Evolutionary conservation across 768 basidiomycete species (phyloP), one percentile per base, ranked within the genome.

Genomic region (Phaeotremella skinneri): DNA sequence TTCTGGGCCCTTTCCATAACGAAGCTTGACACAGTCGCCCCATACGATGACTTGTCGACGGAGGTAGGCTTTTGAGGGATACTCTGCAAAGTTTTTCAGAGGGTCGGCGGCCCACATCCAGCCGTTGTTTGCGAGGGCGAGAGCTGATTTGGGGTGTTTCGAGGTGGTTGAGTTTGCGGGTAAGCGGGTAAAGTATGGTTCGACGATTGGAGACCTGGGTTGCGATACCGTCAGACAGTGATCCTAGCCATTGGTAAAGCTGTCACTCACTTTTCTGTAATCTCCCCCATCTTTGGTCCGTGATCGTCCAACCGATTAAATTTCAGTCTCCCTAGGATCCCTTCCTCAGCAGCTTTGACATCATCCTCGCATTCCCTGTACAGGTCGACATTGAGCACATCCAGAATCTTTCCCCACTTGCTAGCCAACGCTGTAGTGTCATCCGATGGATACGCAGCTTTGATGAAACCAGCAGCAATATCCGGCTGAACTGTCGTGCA

Each of bases 71-170:
- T 93, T 96, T 23, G 94, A 98, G 0, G 88, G 88, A 26, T 84
- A 83, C 14, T 89, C 83, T 6, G 94, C 96, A 79, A 99, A 99
- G 79, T 97, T 97, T 63, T 86, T 82, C 16, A 98, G 82, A 0
- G 96, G 94, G 72, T 99, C 87, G 1, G 94, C 93, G 63, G 87
- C 80, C 94, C 96, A 99, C 64, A 99, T 91, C 96, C 96, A 99
- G 2, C 96, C 96, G 73, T 99, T 99, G 78, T 98, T 97, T 4
- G 94, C 96, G 27, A 99, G 80, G 1, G 89, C 87, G 71, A 91
- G 88, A 14, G 82, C 79, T 16, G 69, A 62, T 3, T 81, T 79
- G 49, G 84, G 80, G 52, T 81, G 79, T 61, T 81, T 81, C 29
- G 70, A 54, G 0, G 81, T 81, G 3, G 62, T 68, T 13, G 57